Conservation (phyloP, 2,329 filamentous ascomycete species). For the Ophiostoma sp. region DNA sequence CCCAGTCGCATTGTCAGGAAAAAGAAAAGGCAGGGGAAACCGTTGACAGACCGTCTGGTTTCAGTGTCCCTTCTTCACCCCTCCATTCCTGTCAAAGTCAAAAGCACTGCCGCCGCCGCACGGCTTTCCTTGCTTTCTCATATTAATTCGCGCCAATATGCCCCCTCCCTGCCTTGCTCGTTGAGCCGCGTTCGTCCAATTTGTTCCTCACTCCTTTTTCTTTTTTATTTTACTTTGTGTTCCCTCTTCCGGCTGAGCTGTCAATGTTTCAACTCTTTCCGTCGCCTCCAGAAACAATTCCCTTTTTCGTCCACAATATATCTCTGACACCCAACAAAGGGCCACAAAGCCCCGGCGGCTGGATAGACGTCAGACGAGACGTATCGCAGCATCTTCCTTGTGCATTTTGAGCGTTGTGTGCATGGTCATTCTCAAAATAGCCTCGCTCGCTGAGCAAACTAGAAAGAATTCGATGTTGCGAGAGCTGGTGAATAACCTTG, state of each 20-base stretch:
- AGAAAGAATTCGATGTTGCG: not conserved
- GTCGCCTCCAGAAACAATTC: not conserved
- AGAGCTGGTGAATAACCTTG: not conserved
- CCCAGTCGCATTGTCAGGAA: not conserved
- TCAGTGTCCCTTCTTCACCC: not conserved
- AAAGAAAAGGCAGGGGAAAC: not conserved
- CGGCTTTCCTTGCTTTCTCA: not conserved
- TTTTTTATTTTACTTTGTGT: not conserved
- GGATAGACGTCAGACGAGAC: not conserved
- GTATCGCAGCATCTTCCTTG: not conserved
- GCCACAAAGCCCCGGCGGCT: not conserved
- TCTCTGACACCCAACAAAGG: not conserved
- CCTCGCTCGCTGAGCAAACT: not conserved
- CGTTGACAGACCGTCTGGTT: not conserved
- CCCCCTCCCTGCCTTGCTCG: not conserved
- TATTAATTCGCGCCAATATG: not conserved
- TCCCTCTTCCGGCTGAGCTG: not conserved
- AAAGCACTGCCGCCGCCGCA: not conserved
- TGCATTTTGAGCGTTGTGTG: not conserved
- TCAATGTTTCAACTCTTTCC: not conserved
- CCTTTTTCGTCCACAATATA: not conserved
- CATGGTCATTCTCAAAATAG: not conserved
- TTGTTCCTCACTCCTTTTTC: not conserved
- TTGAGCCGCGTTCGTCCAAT: not conserved
- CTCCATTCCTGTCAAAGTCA: slow-evolving; percentile 7